phyloP scores from a whole-genome alignment of 805 yeast genomes.

The Saccharomycopsis oosterbeekiorum region DNA sequence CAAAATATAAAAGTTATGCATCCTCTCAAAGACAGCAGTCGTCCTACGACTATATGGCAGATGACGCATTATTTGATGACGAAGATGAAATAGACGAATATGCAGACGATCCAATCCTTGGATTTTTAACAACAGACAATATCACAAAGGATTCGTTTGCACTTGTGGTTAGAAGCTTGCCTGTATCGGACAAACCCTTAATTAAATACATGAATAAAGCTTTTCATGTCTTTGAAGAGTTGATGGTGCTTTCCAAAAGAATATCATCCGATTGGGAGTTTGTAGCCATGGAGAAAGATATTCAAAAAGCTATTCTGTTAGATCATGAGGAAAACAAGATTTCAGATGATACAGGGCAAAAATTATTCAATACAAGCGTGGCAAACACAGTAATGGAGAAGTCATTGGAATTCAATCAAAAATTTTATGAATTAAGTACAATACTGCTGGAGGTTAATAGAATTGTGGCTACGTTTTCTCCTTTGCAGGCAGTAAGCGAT shows the following conservation, averaged over 20 bases:
- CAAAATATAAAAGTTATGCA: neutral
- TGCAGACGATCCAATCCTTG: conserved; percentile 14
- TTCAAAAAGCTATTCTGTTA: neutral
- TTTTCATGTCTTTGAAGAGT: conserved; percentile 2
- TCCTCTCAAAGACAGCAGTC: neutral
- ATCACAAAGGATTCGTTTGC: conserved; percentile 10
- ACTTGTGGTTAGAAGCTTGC: conserved; percentile 12
- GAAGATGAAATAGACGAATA: conserved; percentile 12
- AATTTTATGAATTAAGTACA: conserved; percentile 31
- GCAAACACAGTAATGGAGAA: conserved; percentile 38
- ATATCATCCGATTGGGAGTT: conserved; percentile 17
- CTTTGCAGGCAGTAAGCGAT: conserved; percentile 42
- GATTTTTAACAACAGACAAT: conserved; percentile 9
- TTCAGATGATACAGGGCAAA: neutral
- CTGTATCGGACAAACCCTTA: conserved; percentile 17
- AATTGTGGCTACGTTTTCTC: conserved; percentile 31
- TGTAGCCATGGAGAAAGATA: conserved; percentile 13
- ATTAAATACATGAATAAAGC: conserved; percentile 18
- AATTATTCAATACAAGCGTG: conserved; percentile 34
- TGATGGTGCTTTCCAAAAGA: neutral
- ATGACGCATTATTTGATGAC: neutral
- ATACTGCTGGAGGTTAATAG: conserved; percentile 39
- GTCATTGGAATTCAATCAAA: conserved; percentile 38
- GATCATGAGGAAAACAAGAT: neutral
- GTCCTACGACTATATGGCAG: neutral